Percentiles rank a stretch among this genome's conserved stretches.
phyloP scores from a whole-genome alignment of 345 rosid genomes.

The Litchi chinensis region DNA sequence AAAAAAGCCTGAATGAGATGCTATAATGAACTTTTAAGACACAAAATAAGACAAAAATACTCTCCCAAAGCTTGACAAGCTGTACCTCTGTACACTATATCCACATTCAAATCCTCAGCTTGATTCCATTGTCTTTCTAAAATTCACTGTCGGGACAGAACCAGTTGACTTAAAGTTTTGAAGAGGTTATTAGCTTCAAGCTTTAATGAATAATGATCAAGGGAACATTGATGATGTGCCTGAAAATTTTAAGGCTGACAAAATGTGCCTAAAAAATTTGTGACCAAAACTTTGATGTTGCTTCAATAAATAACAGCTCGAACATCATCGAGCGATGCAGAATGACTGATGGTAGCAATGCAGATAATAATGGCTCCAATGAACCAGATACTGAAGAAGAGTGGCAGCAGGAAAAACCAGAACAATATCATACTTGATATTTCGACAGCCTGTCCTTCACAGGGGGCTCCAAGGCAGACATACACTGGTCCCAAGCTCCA shows the following conservation, averaged over 20 bases:
- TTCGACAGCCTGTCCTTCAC: constrained; percentile 83
- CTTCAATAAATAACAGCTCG: constrained; percentile 25
- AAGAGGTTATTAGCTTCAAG: constrained; percentile 26
- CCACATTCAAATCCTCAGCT: constrained; percentile 19
- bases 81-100: constrained; percentile 24
- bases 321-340: constrained; percentile 23
- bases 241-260: constrained; percentile 10
- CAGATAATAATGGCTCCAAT: constrained; percentile 10
- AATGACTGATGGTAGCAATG: constrained; percentile 23
- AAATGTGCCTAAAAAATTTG: constrained; percentile 25
- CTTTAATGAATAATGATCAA: constrained; percentile 20
- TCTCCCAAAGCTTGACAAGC: constrained; percentile 27
- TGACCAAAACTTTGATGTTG: constrained; percentile 28
- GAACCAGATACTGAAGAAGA: constrained; percentile 17
- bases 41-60: background rate
- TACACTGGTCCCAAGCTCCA: constrained; percentile 86
- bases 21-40: background rate
- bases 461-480: constrained; percentile 81
- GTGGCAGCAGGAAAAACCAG: constrained; percentile 8
- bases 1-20: constrained; percentile 9
- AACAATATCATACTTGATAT: constrained; percentile 60
- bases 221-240: constrained; percentile 25
- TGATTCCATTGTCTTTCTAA: background rate
- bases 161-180: constrained; percentile 2
- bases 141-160: constrained; percentile 15